Evolutionary conservation across 495 filamentous ascomycete species (phyloP), one percentile per base, ranked within the genome.

Genomic region (Hypomontagnella submonticulosa): DNA sequence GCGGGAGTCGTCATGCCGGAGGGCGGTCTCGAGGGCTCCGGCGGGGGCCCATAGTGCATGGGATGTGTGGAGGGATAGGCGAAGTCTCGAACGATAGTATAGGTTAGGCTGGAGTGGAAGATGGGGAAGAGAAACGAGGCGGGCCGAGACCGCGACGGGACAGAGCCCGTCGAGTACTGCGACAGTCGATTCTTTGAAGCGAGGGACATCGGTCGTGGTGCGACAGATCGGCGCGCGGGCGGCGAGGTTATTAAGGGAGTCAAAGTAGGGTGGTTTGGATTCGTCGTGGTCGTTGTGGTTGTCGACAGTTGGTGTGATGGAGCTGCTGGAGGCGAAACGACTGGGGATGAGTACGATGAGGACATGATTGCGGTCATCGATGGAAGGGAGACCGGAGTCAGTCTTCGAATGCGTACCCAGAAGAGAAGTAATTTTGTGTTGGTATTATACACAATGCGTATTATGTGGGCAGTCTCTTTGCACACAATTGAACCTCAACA

Each of bases 11-110:
- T 93, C 60, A 90, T 84, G 30, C 88, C 88, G 8, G 92, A 96
- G 5, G 84, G 81, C 12, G 85, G 81, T 55, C 79, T 80, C 13
- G 86, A 88, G n/a, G 85, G 77, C 66, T 91, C 88, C n/a, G 87
- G 84, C 1, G 91, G 90, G 23, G 95, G 93, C 19, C 95, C 95
- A 81, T 98, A 97, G 82, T 97, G 94, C 68, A 97, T 79, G 11
- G 92, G 93, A 72, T 98, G 91, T 15, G 82, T 81, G 11, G 84
- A 66, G 4, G 92, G 88, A 70, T 98, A 99, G 42, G 96, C 95
- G 76, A 98, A 99, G 80, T 99, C 95, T 66, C 96, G 90, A 32
- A 99, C 93, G 6, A 89, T 83, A 44, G 94, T 85, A 72, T 97
- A 97, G 6, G 91, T 77, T n/a, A 97, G 84, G 71, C 88, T 94